A percentile compares a stretch with the other conserved stretches of the same genome.
Conservation (phyloP, 352 stramenopile species). For the Pythium periplocum region DNA sequence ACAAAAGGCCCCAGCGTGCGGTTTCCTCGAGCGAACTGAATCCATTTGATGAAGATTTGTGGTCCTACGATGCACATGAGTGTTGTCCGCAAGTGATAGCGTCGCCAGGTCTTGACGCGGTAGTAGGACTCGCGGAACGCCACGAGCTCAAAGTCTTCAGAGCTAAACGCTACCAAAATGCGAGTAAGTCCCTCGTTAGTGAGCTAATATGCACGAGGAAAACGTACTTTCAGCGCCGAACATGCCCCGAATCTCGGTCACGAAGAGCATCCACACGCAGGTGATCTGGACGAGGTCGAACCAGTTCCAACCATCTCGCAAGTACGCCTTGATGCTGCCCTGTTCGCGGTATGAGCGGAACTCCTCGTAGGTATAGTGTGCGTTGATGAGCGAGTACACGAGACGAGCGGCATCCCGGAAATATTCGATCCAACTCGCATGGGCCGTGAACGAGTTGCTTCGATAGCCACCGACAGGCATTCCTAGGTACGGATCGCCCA, state of each 20-base stretch:
- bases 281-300: slow-evolving; percentile 71
- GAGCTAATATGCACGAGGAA: background rate
- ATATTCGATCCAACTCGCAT: slow-evolving; percentile 41
- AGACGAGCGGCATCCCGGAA: slow-evolving; percentile 47
- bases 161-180: background rate
- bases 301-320: slow-evolving; percentile 72
- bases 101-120: slow-evolving; percentile 38
- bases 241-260: slow-evolving; percentile 44
- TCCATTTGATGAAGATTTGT: slow-evolving; percentile 79
- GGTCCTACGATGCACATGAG: slow-evolving; percentile 74
- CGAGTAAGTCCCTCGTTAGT: too few species aligned
- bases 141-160: slow-evolving; percentile 42
- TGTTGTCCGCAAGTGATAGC: slow-evolving; percentile 70
- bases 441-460: slow-evolving; percentile 38
- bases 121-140: slow-evolving; percentile 66
- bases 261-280: slow-evolving; percentile 62
- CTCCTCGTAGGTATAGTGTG: slow-evolving; percentile 61
- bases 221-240: slow-evolving; percentile 23
- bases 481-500: slow-evolving; percentile 61
- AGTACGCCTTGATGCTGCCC: slow-evolving; percentile 50
- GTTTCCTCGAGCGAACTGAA: slow-evolving; percentile 73
- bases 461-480: slow-evolving; percentile 74
- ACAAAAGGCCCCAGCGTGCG: slow-evolving; percentile 66
- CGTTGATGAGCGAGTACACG: slow-evolving; percentile 63
- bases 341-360: slow-evolving; percentile 41